Percentiles rank a stretch among this genome's conserved stretches.
These are phyloP conservation scores for Geotrichum ghanense DNA, from an alignment of 805 yeast species.

Conservation along the genomic window DNA sequence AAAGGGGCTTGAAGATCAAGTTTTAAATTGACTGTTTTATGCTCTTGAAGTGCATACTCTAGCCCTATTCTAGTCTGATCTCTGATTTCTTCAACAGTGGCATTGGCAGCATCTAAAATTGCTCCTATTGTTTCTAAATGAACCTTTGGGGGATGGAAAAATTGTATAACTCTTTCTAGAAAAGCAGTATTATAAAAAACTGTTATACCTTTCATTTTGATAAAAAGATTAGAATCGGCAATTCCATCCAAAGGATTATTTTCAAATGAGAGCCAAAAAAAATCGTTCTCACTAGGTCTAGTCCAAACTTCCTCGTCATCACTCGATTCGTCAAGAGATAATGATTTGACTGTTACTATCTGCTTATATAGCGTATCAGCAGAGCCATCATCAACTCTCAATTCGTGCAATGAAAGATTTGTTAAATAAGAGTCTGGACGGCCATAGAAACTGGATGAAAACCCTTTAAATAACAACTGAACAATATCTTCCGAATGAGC, in stretches of 20 bases:
- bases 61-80: constrained; percentile 84
- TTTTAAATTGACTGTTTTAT: constrained; percentile 75
- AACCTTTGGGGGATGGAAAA: constrained; percentile 78
- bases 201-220: constrained; percentile 76
- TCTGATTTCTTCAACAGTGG: constrained; percentile 84
- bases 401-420: constrained; percentile 65
- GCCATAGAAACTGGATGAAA: constrained; percentile 59
- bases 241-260: constrained; percentile 72
- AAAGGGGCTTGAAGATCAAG: constrained; percentile 91
- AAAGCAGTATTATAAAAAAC: constrained; percentile 81
- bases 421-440: constrained; percentile 69
- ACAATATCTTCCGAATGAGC: constrained; percentile 41
- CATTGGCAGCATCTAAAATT: constrained; percentile 87
- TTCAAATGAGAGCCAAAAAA: constrained; percentile 75
- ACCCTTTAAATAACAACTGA: constrained; percentile 72
- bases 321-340: neutral
- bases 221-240: constrained; percentile 69
- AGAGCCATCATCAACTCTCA: constrained; percentile 81
- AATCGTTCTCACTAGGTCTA: constrained; percentile 21
- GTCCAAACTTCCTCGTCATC: constrained; percentile 1
- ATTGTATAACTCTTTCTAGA: constrained; percentile 58
- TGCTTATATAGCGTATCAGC: constrained; percentile 71
- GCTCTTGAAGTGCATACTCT: constrained; percentile 89
- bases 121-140: constrained; percentile 85
- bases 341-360: constrained; percentile 66